Conservation (phyloP, 441 rosid species). For the Pelargonium citronellum region DNA sequence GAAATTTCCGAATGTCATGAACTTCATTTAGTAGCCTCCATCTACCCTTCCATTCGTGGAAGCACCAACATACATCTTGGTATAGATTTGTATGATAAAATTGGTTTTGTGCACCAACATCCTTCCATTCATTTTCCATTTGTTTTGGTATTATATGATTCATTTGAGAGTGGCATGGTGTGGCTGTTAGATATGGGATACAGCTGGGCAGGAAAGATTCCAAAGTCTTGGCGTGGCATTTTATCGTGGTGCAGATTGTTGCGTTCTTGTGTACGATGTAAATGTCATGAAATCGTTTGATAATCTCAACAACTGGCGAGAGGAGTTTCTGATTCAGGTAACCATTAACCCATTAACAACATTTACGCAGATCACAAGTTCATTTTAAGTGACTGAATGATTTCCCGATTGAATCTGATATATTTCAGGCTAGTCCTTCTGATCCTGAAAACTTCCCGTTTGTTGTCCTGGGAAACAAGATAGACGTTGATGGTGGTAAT, state of each 20-base stretch:
- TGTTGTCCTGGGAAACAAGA: constrained; percentile 76
- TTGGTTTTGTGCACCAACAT: too few relatives aligned
- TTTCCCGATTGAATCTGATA: not conserved
- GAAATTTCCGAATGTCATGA: too few relatives aligned
- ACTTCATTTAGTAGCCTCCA: too few relatives aligned
- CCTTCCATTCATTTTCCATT: too few relatives aligned
- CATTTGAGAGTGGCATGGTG: too few relatives aligned
- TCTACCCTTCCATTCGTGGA: too few relatives aligned
- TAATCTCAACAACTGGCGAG: constrained; percentile 77
- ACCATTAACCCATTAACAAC: not conserved
- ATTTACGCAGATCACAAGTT: not conserved
- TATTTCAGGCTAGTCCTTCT: constrained; percentile 64
- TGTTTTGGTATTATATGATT: too few relatives aligned
- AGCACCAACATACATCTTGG: too few relatives aligned
- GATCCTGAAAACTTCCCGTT: constrained; percentile 87
- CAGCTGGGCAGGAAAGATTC: constrained; percentile 64
- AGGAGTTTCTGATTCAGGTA: constrained; percentile 83
- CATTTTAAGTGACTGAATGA: not conserved
- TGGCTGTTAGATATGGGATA: constrained; percentile 64
- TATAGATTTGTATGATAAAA: too few relatives aligned
- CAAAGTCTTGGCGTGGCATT: constrained; percentile 76
- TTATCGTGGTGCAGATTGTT: constrained; percentile 54
- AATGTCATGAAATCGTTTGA: constrained; percentile 83
- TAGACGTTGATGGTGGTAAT: constrained; percentile 62
- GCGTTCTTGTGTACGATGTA: constrained; percentile 39